A percentile compares a stretch with the other conserved stretches of the same genome.
These are phyloP conservation scores for Gypsophila paniculata DNA, from an alignment of 179 eudicot genomes.

Conservation along the genomic window DNA sequence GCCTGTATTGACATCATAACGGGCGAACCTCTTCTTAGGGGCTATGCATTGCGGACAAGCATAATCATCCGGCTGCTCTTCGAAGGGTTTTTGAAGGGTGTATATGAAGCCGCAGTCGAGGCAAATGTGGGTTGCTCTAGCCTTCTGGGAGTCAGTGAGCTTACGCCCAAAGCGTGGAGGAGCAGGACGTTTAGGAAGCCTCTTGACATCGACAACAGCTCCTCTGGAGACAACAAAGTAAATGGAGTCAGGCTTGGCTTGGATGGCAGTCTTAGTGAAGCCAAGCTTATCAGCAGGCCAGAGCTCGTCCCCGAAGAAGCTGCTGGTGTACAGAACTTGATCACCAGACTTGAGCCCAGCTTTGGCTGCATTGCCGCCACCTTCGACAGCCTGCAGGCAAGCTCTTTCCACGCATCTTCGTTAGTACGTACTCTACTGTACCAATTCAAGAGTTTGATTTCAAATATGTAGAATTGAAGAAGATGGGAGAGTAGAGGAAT, in stretches of 20 bases:
- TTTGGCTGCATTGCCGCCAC: conserved; percentile 94
- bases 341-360: conserved; percentile 88
- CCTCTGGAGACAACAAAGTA: conserved; percentile 89
- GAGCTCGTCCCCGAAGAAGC: conserved; percentile 98
- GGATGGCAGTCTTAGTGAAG: conserved; percentile 92
- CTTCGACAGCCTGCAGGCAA: conserved; percentile 72
- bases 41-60: conserved; percentile 88
- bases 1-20: conserved; percentile 72
- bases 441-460: too few relatives aligned
- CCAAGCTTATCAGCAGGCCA: conserved; percentile 99
- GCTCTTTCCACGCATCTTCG: too few relatives aligned
- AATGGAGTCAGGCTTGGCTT: conserved; percentile 91
- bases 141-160: conserved; percentile 81
- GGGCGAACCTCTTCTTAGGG: conserved; percentile 95
- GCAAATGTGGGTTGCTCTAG: conserved; percentile 92
- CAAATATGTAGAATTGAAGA: not conserved
- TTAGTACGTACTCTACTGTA: too few relatives aligned
- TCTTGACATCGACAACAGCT: conserved; percentile 85
- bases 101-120: conserved; percentile 93
- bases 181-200: conserved; percentile 84
- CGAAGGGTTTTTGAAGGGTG: conserved; percentile 69
- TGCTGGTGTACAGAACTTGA: conserved; percentile 93
- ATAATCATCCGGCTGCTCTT: conserved; percentile 85
- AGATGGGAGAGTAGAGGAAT: not conserved
- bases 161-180: conserved; percentile 96